Evolutionary conservation across 2,329 filamentous ascomycete species (phyloP).

Genomic region (Colletotrichum sojae): DNA sequence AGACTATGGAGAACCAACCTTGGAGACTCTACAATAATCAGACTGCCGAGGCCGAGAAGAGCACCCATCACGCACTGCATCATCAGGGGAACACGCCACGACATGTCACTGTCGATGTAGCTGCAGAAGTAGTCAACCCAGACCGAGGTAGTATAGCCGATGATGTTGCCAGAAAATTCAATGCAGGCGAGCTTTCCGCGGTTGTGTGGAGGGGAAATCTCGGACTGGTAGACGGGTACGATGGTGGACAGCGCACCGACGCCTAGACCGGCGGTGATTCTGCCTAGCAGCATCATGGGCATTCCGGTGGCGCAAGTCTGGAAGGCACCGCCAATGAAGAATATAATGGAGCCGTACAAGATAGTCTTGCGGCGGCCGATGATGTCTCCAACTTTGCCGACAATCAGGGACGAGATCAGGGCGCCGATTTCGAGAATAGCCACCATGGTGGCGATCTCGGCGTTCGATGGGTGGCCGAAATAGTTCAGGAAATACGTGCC

Average conservation of each 20-base stretch:
- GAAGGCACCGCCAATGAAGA: constrained; percentile 85
- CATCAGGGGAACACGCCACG: constrained; percentile 90
- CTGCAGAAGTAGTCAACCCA: constrained; percentile 99
- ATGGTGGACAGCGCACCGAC: constrained; percentile 93
- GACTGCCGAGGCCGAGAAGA: constrained; percentile 85
- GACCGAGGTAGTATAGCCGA: constrained; percentile 94
- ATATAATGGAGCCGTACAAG: constrained; percentile 92
- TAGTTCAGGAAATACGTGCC: constrained; percentile 91
- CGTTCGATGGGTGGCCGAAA: constrained; percentile 88
- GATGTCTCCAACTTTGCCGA: constrained; percentile 91
- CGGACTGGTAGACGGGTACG: constrained; percentile 93
- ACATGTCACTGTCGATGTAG: constrained; percentile 85
- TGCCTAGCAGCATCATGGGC: constrained; percentile 89
- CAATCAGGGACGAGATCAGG: constrained; percentile 87
- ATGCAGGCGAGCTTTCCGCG: constrained; percentile 96
- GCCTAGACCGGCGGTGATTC: constrained; percentile 87
- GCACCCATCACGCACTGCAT: constrained; percentile 97
- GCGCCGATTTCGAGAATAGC: constrained; percentile 96
- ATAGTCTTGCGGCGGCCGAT: constrained; percentile 93
- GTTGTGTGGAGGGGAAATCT: constrained; percentile 97
- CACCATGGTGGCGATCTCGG: constrained; percentile 96
- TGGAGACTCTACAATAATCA: constrained; percentile 96
- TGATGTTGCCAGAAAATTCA: constrained; percentile 97
- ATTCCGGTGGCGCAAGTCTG: constrained; percentile 88
- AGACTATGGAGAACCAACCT: constrained; percentile 68